Conservation (phyloP, 306 rosid genomes). For the Inga oerstediana region DNA sequence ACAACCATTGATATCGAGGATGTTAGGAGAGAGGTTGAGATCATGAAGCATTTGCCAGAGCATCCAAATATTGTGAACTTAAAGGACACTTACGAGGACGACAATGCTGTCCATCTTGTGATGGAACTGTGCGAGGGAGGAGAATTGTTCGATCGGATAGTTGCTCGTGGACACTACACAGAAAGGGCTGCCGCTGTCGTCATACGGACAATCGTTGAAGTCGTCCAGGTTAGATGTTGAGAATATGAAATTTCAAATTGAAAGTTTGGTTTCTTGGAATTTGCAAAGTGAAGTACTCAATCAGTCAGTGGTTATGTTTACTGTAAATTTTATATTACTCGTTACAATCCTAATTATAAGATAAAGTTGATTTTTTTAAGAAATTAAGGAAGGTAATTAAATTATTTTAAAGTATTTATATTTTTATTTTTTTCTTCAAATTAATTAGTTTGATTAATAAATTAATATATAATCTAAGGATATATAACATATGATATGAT, state of each 20-base stretch:
- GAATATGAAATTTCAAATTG: background rate
- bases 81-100: slow-evolving; percentile 89
- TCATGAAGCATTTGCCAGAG: slow-evolving; percentile 72
- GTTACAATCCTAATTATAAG: too few relatives aligned
- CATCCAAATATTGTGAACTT: slow-evolving; percentile 76
- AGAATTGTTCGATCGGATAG: slow-evolving; percentile 91
- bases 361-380: too few relatives aligned
- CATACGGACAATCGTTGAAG: slow-evolving; percentile 87
- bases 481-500: too few relatives aligned
- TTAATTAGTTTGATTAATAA: too few relatives aligned
- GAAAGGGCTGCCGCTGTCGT: slow-evolving; percentile 95
- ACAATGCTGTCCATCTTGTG: slow-evolving; percentile 84
- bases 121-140: slow-evolving; percentile 99
- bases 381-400: too few relatives aligned
- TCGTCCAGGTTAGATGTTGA: slow-evolving; percentile 70
- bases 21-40: slow-evolving; percentile 93
- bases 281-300: background rate
- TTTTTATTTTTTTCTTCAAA: too few relatives aligned
- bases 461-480: too few relatives aligned
- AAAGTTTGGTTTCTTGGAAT: background rate
- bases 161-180: slow-evolving; percentile 88
- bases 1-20: slow-evolving; percentile 83
- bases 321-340: background rate
- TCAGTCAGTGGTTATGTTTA: background rate
- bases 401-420: too few relatives aligned